Evolutionary conservation across 129 eudicot species (phyloP).

Genomic region (Chrysanthemum seticuspe): DNA sequence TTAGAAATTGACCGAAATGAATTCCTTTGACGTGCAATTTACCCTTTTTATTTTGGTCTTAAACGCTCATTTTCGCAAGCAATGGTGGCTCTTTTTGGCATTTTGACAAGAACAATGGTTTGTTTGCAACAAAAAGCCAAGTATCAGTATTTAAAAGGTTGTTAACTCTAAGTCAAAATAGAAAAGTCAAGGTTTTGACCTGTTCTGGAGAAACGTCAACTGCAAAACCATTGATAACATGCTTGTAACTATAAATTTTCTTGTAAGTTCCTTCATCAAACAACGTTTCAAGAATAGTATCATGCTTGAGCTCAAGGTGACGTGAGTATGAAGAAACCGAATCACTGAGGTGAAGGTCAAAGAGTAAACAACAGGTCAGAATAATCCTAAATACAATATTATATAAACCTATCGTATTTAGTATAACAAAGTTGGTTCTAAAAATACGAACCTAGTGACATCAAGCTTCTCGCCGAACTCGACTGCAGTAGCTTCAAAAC

Average conservation of each 20-base stretch:
- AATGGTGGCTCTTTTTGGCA: background rate
- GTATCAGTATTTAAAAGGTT: conserved; percentile 12
- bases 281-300: conserved; percentile 76
- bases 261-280: conserved; percentile 72
- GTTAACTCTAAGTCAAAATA: background rate
- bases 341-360: conserved; percentile 50
- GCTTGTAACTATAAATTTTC: conserved; percentile 94
- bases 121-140: conserved; percentile 2
- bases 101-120: conserved; percentile 17
- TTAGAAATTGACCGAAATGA: background rate
- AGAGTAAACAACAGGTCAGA: background rate
- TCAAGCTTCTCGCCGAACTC: conserved; percentile 74
- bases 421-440: conserved; percentile 10
- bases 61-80: background rate
- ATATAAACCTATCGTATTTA: background rate
- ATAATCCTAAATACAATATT: background rate
- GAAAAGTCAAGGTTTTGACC: conserved; percentile 53
- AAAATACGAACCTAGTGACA: conserved; percentile 67
- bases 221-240: conserved; percentile 91
- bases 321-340: conserved; percentile 65
- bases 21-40: conserved; percentile 9
- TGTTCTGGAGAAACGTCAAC: conserved; percentile 82
- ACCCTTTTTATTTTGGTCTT: background rate
- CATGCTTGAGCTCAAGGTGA: conserved; percentile 81
- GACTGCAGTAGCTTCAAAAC: conserved; percentile 87